Base-by-base conservation (phyloP, 2,329 filamentous ascomycete species). In the Pseudogymnoascus sp. region DNA sequence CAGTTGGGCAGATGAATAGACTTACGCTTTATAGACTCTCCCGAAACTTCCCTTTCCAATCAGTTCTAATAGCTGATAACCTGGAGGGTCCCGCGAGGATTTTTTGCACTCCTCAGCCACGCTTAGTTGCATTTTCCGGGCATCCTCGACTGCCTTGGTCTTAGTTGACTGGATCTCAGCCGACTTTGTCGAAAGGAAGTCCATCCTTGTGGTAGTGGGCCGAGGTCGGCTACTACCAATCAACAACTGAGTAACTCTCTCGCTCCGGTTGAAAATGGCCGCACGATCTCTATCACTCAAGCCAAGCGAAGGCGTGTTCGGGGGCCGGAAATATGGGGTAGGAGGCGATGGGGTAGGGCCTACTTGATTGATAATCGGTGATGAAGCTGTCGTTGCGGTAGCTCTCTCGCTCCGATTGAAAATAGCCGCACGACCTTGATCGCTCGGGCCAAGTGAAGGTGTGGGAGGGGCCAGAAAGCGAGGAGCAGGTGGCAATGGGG, bases 1-100 rank as follows among this genome's bases (percentile, higher is more conserved):
- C 22, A 30, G 28, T 65, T 47, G 64, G 28, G 63, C 9, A 5
- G 35, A 6, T 28, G n/a, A 14, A 41, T 14, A 62, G n/a, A 66
- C 66, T 64, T 67, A 71, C 70, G 65, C 86, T 72, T 88, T 90
- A 74, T 89, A 91, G 14, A 91, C 88, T 35, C 87, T 81, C 1
- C 88, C 88, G 70, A 87, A 90, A 63, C 83, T 85, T 43, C 88
- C 88, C 70, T 90, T 90, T 61, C 88, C 88, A 66, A 90, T 90
- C 61, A 90, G 77, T 71, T 90, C 87, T 11, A 81, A 78, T 35
- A 91, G 83, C n/a, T 80, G 79, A 66, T 90, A 90, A 12, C 79
- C 80, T 1, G 87, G 88, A 4, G 81, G 77, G 25, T 83, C 79
- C 62, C 84, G 82, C 38, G 83, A 82, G 32, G 77, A 75, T 61